Percentiles rank a stretch among this genome's conserved stretches.
phyloP scores from a whole-genome alignment of 371 early-diverging fungal genomes.

The Rhizomucor pusillus region DNA sequence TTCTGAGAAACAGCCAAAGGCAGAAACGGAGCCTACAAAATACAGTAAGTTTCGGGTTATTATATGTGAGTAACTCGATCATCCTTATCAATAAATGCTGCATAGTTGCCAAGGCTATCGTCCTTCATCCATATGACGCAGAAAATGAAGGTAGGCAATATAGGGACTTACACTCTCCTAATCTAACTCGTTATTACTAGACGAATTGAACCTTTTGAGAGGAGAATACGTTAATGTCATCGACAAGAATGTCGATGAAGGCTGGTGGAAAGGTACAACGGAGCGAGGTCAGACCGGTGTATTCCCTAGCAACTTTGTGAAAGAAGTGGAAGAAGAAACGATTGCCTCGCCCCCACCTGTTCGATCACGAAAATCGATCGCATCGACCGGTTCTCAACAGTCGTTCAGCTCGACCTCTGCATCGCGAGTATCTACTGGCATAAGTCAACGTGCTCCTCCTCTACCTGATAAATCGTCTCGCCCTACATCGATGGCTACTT shows the following conservation, averaged over 20 bases:
- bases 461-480: conserved; percentile 11
- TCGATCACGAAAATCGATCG: conserved; percentile 29
- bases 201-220: conserved; percentile 51
- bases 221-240: conserved; percentile 52
- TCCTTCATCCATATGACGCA: conserved; percentile 57
- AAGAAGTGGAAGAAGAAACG: conserved; percentile 49
- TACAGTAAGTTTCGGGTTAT: not conserved
- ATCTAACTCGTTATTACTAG: conserved; percentile 17
- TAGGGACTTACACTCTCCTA: no score
- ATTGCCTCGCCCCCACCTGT: conserved; percentile 38
- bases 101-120: conserved; percentile 45
- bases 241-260: conserved; percentile 55
- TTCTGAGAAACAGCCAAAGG: not conserved
- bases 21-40: conserved; percentile 4
- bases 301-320: conserved; percentile 60
- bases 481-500: conserved; percentile 10
- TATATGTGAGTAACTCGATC: not conserved
- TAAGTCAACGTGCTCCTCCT: conserved; percentile 14
- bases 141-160: conserved; percentile 47
- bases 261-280: conserved; percentile 62
- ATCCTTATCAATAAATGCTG: conserved; percentile 11
- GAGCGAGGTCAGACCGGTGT: conserved; percentile 57
- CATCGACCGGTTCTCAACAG: conserved; percentile 18
- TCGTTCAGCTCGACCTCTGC: conserved; percentile 12
- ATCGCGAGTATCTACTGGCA: conserved; percentile 2